Evolutionary conservation across 2,329 filamentous ascomycete genomes (phyloP).

Genomic region (Xylariaceae sp.): DNA sequence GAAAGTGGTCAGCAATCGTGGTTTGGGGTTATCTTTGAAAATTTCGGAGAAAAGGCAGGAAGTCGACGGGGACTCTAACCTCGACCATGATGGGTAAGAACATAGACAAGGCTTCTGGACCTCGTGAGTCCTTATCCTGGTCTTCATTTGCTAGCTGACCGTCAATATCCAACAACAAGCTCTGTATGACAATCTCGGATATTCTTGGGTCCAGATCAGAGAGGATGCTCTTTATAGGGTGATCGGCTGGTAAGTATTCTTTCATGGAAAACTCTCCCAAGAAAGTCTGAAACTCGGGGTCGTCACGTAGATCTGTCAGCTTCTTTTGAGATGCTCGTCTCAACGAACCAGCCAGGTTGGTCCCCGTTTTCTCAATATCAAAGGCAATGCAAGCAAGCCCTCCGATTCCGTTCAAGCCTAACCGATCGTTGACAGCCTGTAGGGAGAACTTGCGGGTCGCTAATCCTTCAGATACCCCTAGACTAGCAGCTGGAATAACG

Average conservation of each 20-base stretch:
- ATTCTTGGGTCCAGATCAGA: slow-evolving; percentile 31
- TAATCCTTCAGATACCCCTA: slow-evolving; percentile 14
- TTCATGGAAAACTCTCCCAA: slow-evolving; percentile 22
- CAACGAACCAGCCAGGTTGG: slow-evolving; percentile 20
- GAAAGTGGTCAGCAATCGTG: not conserved
- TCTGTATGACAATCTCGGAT: slow-evolving; percentile 38
- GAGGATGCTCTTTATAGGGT: slow-evolving; percentile 24
- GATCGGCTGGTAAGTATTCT: slow-evolving; percentile 25
- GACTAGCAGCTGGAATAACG: slow-evolving; percentile 35
- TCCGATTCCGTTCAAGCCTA: slow-evolving; percentile 27
- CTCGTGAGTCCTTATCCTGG: slow-evolving; percentile 13
- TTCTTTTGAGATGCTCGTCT: slow-evolving; percentile 21
- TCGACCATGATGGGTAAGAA: slow-evolving; percentile 40
- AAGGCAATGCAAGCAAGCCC: slow-evolving; percentile 30
- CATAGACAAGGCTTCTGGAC: slow-evolving; percentile 30
- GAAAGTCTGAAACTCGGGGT: slow-evolving; percentile 22
- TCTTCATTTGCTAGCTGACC: slow-evolving; percentile 20
- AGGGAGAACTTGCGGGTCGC: slow-evolving; percentile 35
- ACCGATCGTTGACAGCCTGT: slow-evolving; percentile 23
- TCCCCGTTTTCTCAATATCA: slow-evolving; percentile 22
- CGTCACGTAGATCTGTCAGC: slow-evolving; percentile 25
- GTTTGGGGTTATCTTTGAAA: not conserved
- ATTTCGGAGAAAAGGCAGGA: not conserved
- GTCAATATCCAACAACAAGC: slow-evolving; percentile 28
- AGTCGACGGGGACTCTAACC: slow-evolving; percentile 11